Conservation (phyloP, 352 stramenopile genomes). For the Globisporangium takayamanum region DNA sequence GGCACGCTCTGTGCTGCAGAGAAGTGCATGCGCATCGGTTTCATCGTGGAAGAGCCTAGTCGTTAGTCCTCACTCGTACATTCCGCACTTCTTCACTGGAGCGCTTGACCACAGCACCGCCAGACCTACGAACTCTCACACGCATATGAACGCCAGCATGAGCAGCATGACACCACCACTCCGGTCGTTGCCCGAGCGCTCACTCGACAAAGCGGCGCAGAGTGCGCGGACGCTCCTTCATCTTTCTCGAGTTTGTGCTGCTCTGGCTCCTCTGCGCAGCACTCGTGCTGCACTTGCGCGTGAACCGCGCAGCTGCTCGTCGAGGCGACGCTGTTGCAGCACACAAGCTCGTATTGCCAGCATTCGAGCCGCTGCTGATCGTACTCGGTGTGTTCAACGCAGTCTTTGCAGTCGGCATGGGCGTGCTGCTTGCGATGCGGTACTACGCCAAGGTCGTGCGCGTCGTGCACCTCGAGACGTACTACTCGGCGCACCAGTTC, state of each 20-base stretch:
- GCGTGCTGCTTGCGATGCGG: constrained; percentile 13
- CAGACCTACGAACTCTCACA: too few relatives aligned
- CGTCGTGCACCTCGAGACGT: constrained; percentile 16
- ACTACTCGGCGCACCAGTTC: constrained; percentile 31
- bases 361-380: constrained; percentile 37
- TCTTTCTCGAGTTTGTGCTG: constrained; percentile 14
- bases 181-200: background rate
- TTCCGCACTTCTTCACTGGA: too few relatives aligned
- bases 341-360: constrained; percentile 33
- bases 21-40: too few relatives aligned
- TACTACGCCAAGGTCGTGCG: constrained; percentile 18
- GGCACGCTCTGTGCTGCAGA: too few relatives aligned
- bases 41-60: too few relatives aligned
- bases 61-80: too few relatives aligned
- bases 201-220: constrained; percentile 3
- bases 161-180: too few relatives aligned
- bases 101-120: too few relatives aligned
- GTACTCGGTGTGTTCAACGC: constrained; percentile 24
- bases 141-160: too few relatives aligned
- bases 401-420: constrained; percentile 21
- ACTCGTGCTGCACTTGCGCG: constrained; percentile 27
- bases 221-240: background rate
- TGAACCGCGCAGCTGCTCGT: constrained; percentile 23
- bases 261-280: constrained; percentile 32
- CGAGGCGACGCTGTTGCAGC: constrained; percentile 22